Base-by-base conservation (phyloP, 2,329 filamentous ascomycete species). In the Colletotrichum tanaceti region DNA sequence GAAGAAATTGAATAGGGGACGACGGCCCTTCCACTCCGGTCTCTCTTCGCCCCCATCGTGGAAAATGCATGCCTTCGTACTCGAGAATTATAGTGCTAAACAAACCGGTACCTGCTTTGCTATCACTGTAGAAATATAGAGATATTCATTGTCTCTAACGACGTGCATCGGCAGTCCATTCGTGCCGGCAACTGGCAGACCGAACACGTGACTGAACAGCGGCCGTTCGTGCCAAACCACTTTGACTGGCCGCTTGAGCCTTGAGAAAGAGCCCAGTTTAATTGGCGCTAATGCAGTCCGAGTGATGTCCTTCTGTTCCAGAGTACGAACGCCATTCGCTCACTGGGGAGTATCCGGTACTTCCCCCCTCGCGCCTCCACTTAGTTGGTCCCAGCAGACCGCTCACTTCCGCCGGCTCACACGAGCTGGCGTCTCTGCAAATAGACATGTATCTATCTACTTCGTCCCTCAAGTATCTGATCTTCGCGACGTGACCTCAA, bases 261-360 rank as follows among this genome's bases (percentile, higher is more conserved):
- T 35, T 52, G 62, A 46, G 55, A 44, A 68, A 49, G 49, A 68
- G 44, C 57, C 60, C 55, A 38, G 54, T 68, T 68, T 70, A 60
- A 60, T 64, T 70, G 68, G 44, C 68, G 68, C 68, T 70, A 70
- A 70, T 65, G 55, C 65, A 50, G 57, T 53, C 57, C 43, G 43
- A 46, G 59, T 68, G 68, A 55, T 65, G 46, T 65, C 41, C 57
- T 43, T 35, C 59, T n/a, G 35, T 43, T 16, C 18, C 18, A 35
- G 13, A 16, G 38, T 61, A 61, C 62, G 54, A 44, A 46, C 11
- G 5, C 1, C n/a, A 39, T 3, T 49, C 41, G 20, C 41, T 14
- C 1, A 59, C 49, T 65, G 38, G 38, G 13, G 57, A 14, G 62
- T 66, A 69, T 1, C 38, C 20, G 50, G 43, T 69, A 69, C 66